These are phyloP conservation scores for Auricularia heimuer DNA, from an alignment of 768 basidiomycete genomes.

Conservation along the genomic window DNA sequence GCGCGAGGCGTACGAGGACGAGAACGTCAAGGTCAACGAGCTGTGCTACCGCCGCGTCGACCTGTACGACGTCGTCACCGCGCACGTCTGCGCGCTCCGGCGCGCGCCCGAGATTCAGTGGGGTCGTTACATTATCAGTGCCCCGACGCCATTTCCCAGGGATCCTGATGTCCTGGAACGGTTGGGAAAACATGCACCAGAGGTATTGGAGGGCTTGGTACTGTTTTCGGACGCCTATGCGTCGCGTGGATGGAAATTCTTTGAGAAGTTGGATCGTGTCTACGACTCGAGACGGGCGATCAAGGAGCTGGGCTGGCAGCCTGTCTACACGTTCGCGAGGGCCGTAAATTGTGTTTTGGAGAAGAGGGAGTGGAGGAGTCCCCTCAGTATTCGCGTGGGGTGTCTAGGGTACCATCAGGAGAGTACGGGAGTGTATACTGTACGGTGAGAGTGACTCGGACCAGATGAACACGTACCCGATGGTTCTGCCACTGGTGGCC, in stretches of 20 bases:
- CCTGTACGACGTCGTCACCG: background rate
- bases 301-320: background rate
- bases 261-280: background rate
- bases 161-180: background rate
- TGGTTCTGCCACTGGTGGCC: too few species aligned
- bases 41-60: background rate
- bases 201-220: background rate
- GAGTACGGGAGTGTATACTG: background rate
- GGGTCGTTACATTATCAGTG: background rate
- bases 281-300: background rate
- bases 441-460: background rate
- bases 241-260: background rate
- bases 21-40: slow-evolving; percentile 1
- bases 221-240: background rate
- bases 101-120: background rate
- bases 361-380: background rate
- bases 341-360: background rate
- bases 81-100: background rate
- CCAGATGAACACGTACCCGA: too few species aligned
- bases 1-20: background rate
- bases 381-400: background rate
- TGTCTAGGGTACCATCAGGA: background rate
- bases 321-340: background rate
- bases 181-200: background rate
- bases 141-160: background rate